Conservation (phyloP, 140 eudicot genomes). For the Ambrosia hybrid region DNA sequence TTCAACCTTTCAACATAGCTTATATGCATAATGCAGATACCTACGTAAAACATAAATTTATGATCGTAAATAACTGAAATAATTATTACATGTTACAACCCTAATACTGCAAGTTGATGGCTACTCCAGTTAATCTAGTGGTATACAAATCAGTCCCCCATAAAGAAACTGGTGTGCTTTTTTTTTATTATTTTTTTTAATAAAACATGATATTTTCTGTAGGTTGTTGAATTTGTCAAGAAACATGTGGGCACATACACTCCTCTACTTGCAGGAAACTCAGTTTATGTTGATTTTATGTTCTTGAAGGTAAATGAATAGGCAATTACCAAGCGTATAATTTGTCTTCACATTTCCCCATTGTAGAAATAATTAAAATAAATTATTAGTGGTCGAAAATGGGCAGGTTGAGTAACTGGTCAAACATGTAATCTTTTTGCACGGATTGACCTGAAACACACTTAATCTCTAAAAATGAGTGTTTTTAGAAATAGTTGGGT, state of each 20-base stretch:
- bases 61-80: no score
- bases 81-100: no score
- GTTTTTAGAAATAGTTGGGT: background rate
- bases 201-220: conserved; percentile 21
- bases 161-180: background rate
- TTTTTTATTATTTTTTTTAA: background rate
- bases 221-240: conserved; percentile 86
- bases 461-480: background rate
- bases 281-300: conserved; percentile 68
- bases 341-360: background rate
- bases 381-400: background rate
- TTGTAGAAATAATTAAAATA: background rate
- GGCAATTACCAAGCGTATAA: background rate
- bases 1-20: background rate
- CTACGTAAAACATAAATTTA: no score
- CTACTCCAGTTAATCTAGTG: no score
- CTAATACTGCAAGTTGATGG: no score
- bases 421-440: background rate
- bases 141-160: no score
- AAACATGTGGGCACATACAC: conserved; percentile 58
- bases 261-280: conserved; percentile 85
- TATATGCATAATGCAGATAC: no score
- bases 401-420: background rate
- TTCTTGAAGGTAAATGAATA: conserved; percentile 71
- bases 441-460: background rate